Conservation (phyloP, 2,329 filamentous ascomycete genomes). For the Verticillium longisporum region DNA sequence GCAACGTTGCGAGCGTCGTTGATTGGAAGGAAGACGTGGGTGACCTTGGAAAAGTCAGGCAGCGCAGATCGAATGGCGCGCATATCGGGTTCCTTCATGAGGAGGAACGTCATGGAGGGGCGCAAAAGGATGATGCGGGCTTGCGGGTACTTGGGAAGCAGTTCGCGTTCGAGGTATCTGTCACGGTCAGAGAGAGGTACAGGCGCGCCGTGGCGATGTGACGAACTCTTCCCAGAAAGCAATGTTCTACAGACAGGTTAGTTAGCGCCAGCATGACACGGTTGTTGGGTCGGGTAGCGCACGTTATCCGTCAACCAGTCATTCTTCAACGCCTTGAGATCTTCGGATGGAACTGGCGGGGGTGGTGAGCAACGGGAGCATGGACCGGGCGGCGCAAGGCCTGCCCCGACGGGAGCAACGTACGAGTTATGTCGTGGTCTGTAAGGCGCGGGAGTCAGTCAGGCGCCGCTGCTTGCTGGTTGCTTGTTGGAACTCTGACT, state of each 20-base stretch:
- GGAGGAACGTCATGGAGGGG: constrained; percentile 86
- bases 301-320: constrained; percentile 98
- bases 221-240: constrained; percentile 90
- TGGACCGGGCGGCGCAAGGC: constrained; percentile 8
- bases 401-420: constrained; percentile 6
- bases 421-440: constrained; percentile 29
- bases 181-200: constrained; percentile 6
- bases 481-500: constrained; percentile 17
- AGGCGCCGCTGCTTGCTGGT: not conserved
- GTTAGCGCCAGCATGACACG: not conserved
- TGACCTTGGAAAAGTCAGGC: constrained; percentile 72
- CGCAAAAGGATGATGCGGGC: constrained; percentile 86
- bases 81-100: constrained; percentile 65
- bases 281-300: constrained; percentile 19
- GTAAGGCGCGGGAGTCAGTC: not conserved
- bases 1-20: constrained; percentile 77
- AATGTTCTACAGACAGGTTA: constrained; percentile 58
- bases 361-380: constrained; percentile 2
- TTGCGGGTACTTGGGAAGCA: constrained; percentile 70
- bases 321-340: constrained; percentile 79
- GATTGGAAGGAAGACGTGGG: constrained; percentile 92
- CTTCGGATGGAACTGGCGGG: constrained; percentile 70
- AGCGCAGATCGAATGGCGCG: constrained; percentile 58
- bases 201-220: not conserved
- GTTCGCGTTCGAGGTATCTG: constrained; percentile 82